phyloP scores from a whole-genome alignment of 1,284 basidiomycete species.

The Boletus hoseneyae region DNA sequence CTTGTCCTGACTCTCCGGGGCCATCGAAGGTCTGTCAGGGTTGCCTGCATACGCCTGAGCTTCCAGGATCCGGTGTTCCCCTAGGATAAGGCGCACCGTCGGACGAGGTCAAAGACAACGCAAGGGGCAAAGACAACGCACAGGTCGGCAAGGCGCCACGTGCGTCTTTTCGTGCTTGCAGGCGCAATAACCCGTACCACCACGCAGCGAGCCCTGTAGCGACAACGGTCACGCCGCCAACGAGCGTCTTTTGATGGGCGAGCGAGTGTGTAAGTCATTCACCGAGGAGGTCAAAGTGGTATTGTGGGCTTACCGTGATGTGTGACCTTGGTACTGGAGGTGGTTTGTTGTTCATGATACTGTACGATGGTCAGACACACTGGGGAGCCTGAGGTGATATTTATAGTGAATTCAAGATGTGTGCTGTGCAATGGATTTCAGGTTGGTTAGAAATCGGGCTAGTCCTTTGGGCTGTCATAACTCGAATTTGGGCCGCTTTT shows the following conservation, averaged over 20 bases:
- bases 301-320: constrained; percentile 8
- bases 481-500: too few relatives aligned
- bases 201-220: constrained; percentile 13
- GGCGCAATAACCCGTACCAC: constrained; percentile 20
- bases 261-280: too few relatives aligned
- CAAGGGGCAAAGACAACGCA: too few relatives aligned
- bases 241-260: constrained; percentile 20
- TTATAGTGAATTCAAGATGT: too few relatives aligned
- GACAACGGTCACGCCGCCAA: constrained; percentile 21
- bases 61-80: constrained; percentile 25
- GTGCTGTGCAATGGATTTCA: too few relatives aligned
- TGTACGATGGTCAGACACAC: not conserved
- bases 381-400: too few relatives aligned
- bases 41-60: constrained; percentile 19
- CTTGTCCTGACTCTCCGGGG: not conserved
- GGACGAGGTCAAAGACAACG: not conserved
- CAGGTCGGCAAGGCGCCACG: constrained; percentile 13
- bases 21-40: constrained; percentile 12
- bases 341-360: constrained; percentile 13
- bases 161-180: constrained; percentile 18
- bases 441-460: too few relatives aligned
- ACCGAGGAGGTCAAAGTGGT: too few relatives aligned
- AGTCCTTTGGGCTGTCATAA: too few relatives aligned
- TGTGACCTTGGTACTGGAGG: constrained; percentile 13
- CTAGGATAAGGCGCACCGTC: constrained; percentile 1